Base-by-base conservation (phyloP, 768 basidiomycete species). In the Mycena capillaripes region DNA sequence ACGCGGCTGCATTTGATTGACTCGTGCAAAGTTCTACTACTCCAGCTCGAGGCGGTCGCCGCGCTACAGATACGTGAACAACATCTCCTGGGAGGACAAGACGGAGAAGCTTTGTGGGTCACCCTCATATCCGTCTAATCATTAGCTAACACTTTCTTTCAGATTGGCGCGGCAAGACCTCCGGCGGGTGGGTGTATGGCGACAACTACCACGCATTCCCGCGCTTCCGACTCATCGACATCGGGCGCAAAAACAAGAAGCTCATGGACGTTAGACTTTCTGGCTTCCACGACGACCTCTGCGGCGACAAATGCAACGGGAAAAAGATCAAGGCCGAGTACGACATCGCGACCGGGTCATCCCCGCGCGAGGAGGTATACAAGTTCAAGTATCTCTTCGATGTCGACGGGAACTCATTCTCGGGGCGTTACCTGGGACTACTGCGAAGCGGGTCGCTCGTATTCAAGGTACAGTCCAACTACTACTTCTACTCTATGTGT, bases 141-240 rank as follows among this genome's bases (percentile, higher is more conserved):
- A 29, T 14, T 25, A 59, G n/a, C n/a, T n/a, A n/a, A n/a, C n/a
- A n/a, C n/a, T n/a, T 7, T 50, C n/a, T 16, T 44, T 8, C 25
- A 62, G 63, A 72, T n/a, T 73, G 72, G 72, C 72, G 72, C 42
- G 72, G 72, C 9, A 38, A 32, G n/a, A 57, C 61, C 3, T 52
- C 44, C n/a, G 72, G 72, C 48, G 72, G 72, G 2, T 25, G 30
- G 17, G 63, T 73, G 34, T 6, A 36, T 29, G 32, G 29, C 46
- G 30, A 46, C 30, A 69, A 69, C 68, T 73, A 65, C 62, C 72
- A 55, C n/a, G n/a, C 19, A 16, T 71, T 71, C 42, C 38, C 70
- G 19, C 63, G 70, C 2, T 71, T 65, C 36, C 30, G 46, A 21
- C 50, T 66, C 11, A 10, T 69, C 30, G 27, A 59, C 2, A 36